Base-by-base conservation (phyloP, 2,329 filamentous ascomycete species). In the Metarhizium rileyi region DNA sequence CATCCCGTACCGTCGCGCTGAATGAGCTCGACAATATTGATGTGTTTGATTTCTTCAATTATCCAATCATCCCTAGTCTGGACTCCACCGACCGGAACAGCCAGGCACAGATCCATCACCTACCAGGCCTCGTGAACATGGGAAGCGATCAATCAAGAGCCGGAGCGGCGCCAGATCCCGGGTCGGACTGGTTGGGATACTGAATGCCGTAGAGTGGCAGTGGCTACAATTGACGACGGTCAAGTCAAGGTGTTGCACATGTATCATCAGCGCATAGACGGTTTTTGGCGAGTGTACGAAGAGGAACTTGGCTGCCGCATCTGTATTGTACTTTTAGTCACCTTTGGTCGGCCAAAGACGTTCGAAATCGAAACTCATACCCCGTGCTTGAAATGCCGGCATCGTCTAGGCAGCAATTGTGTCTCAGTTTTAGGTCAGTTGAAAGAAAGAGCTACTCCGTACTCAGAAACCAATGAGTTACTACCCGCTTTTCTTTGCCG, bases 11-110 rank as follows among this genome's bases (percentile, higher is more conserved):
- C 2, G 65, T 66, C 4, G 66, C 69, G 0, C 59, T 68, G 4
- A 64, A 59, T 52, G 70, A 72, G 50, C 59, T 72, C 2, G 70
- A 72, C 51, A 67, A 65, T 42, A 69, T 72, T 20, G 69, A 72
- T 25, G 62, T 72, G 3, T 72, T 72, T 42, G 70, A 71, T 53
- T 72, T 72, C 50, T 72, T 72, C 57, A 70, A 72, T 23, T 69
- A 67, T 40, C 70, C 70, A 12, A 67, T 66, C 18, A 50, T 66
- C 1, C 49, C 59, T 1, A 57, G 61, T 27, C 50, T 58, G 14
- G 52, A 45, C 4, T 27, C 45, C 8, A 25, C 14, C 4, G 14
- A 5, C 30, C 26, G 27, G 0, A 55, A 50, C 4, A 56, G 57
- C 1, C 61, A 66, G 27, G 55, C 56, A 10, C 59, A 53, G n/a